Base-by-base conservation (phyloP, 176 grass and related monocot species). In the Rhynchospora tenuis region DNA sequence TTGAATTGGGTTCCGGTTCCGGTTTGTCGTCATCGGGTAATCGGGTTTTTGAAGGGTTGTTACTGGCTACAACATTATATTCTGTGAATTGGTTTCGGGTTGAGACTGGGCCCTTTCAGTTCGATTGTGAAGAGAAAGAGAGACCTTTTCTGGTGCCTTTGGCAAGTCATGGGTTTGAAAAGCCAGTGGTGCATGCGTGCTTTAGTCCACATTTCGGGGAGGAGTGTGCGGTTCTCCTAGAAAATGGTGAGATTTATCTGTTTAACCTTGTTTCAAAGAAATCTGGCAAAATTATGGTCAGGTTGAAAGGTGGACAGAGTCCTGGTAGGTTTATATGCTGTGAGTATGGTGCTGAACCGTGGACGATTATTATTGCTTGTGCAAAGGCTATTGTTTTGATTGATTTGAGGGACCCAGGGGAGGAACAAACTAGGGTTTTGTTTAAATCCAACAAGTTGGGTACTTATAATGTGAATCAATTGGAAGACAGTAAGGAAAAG, bases 81-180 rank as follows among this genome's bases (percentile, higher is more conserved):
- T 88, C 92, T 2, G 69, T 93, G 55, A 98, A 87, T 80, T 95
- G 89, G 90, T 98, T 98, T 86, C 89, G 83, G 64, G 60, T 95
- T 20, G 86, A 90, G 84, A 89, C 79, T 9, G 64, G 59, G 33
- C 3, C 33, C 50, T 71, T 58, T 12, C 84, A 59, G 33, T 80
- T 67, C 8, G 80, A 62, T 59, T 15, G 29, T 20, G 72, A 86
- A 29, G 22, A 65, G 33, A 67, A 52, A 28, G 23, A 65, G 28
- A 87, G 64, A 69, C 83, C 45, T 2, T 70, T 61, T 1, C 73
- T 95, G 23, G 64, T 90, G 9, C 88, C 84, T 0, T 19, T 64
- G 59, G 91, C 90, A 7, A 93, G 89, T 46, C 89, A 95, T 26
- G 89, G 80, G 20, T 87, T 98, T 66, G 79, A 95, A 5, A 72